Conservation (phyloP, 2,329 filamentous ascomycete genomes). For the Fusarium ramigenum region DNA sequence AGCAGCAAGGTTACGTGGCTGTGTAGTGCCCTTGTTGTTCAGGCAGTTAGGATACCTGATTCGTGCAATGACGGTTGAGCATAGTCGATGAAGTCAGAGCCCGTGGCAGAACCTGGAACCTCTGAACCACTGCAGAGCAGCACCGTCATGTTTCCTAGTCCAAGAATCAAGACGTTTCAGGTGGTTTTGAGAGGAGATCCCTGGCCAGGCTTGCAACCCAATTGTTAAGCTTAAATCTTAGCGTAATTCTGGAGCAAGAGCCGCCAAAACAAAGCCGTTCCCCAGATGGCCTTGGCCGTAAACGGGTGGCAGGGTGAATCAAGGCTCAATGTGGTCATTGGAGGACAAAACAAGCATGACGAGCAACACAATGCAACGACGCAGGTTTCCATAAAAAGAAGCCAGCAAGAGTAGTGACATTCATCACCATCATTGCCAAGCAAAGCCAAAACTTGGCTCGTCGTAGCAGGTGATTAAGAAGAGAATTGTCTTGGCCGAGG, state of each 20-base stretch:
- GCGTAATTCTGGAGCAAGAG: constrained; percentile 24
- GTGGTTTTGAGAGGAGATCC: constrained; percentile 12
- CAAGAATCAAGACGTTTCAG: constrained; percentile 8
- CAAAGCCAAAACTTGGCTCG: constrained; percentile 2
- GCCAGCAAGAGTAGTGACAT: constrained; percentile 8
- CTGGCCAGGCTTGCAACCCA: constrained; percentile 14
- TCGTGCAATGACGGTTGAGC: not conserved
- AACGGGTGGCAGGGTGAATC: not conserved
- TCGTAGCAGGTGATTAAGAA: constrained; percentile 28
- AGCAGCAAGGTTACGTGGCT: constrained; percentile 25
- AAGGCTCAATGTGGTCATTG: constrained; percentile 3
- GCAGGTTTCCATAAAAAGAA: constrained; percentile 10
- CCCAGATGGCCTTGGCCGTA: not conserved
- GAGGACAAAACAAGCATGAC: constrained; percentile 6
- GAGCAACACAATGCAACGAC: constrained; percentile 3
- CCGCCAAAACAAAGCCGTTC: constrained; percentile 8
- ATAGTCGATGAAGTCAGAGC: constrained; percentile 9
- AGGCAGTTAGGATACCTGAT: constrained; percentile 1
- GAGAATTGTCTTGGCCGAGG: constrained; percentile 26
- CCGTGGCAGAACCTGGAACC: not conserved
- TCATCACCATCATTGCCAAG: constrained; percentile 23
- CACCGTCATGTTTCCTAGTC: not conserved
- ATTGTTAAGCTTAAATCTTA: constrained; percentile 38
- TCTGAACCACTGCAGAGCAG: not conserved
- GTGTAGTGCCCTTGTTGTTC: constrained; percentile 8